Base-by-base conservation (phyloP, 371 early-diverging fungal species). In the Funneliformis caledonium region DNA sequence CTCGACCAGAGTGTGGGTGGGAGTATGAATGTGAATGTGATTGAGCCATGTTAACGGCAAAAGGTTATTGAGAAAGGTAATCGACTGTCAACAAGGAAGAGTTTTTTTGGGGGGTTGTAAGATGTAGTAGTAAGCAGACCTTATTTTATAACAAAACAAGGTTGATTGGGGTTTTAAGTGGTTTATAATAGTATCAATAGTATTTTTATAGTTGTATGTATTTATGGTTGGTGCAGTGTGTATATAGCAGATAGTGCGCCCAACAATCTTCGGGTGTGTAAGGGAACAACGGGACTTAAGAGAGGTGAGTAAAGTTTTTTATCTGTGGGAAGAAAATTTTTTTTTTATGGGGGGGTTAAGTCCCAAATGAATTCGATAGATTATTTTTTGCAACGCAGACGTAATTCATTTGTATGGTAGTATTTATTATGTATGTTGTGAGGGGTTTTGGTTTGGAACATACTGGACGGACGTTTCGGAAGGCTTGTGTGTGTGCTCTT, bases 321-420 rank as follows among this genome's bases (percentile, higher is more conserved):
- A 43, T 45, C 47, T 70, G 70, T 45, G 43, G 70, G 70, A 70
- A 70, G 70, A 70, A 70, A 70, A 70, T 48, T 48, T 43, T 56
- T 56, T 56, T 56, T 52, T 52, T 56, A 56, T 56, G 37, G 16
- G 37, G 42, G 70, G 70, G 70, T 12, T 70, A 70, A 56, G 47
- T 70, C 70, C 67, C 37, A 67, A 67, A 67, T 67, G 67, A 70
- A 70, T 70, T 70, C 22, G 42, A 70, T 70, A 45, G 43, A 70
- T 45, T 6, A 45, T 70, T 70, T 70, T 70, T 70, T 70, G 70
- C 70, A 70, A 70, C 70, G 70, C 70, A 70, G 47, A 70, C 70
- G 70, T 42, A 70, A 70, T 70, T 70, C 70, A 70, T 70, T 70
- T 70, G 70, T 70, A 70, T 70, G 70, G 70, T 70, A 19, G 70